These are phyloP conservation scores for Astrothelium macrocarpum DNA, from an alignment of 495 filamentous ascomycete species.

Conservation along the genomic window DNA sequence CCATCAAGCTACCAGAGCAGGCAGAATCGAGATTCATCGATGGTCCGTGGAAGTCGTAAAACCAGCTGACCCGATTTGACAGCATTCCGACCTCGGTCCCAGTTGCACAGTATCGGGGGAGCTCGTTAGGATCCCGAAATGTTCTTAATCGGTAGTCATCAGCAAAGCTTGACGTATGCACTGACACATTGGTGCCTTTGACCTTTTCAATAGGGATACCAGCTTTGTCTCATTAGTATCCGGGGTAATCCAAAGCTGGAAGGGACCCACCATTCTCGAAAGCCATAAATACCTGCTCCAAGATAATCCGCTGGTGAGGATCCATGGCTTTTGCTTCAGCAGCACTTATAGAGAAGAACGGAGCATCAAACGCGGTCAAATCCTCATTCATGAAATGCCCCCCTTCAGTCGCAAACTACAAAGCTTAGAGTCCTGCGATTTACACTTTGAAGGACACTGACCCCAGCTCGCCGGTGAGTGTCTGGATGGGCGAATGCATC, in stretches of 20 bases:
- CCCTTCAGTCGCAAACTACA: neutral
- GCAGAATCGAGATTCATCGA: neutral
- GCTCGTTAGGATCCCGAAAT: neutral
- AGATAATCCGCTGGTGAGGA: conserved; percentile 7
- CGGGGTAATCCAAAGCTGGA: neutral
- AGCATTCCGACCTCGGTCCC: neutral
- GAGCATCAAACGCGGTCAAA: conserved; percentile 4
- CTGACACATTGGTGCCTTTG: neutral
- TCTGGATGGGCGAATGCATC: conserved; percentile 26
- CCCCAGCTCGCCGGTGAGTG: neutral
- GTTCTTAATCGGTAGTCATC: conserved; percentile 4
- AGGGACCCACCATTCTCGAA: conserved; percentile 6
- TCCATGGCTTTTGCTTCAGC: conserved; percentile 9
- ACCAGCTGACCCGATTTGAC: neutral
- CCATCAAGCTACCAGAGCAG: neutral
- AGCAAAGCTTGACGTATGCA: neutral
- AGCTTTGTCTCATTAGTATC: neutral
- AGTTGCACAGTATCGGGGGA: neutral
- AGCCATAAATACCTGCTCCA: conserved; percentile 1
- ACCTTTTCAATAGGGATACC: neutral
- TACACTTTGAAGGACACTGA: neutral
- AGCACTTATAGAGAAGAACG: conserved; percentile 6
- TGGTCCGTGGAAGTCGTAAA: neutral
- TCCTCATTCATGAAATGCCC: conserved; percentile 7
- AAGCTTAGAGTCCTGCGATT: neutral